phyloP scores from a whole-genome alignment of 2,329 filamentous ascomycete species.

The Davidsoniella eucalypti region DNA sequence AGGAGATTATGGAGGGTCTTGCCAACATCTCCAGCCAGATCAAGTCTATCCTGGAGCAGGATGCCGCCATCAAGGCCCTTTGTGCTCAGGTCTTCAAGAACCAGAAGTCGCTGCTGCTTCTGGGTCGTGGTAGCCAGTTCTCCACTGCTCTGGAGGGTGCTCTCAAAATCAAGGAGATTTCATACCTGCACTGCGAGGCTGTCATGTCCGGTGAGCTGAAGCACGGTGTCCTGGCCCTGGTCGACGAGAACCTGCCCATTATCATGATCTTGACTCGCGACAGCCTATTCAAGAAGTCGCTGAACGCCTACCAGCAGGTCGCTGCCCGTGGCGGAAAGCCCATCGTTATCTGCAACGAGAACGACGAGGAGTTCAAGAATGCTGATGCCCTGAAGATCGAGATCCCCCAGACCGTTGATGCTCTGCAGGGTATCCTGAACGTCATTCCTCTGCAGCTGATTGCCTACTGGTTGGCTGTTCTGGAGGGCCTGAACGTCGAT shows the following conservation, averaged over 20 bases:
- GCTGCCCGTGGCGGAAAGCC: conserved; percentile 90
- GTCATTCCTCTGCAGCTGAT: conserved; percentile 96
- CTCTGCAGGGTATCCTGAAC: conserved; percentile 90
- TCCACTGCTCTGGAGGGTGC: conserved; percentile 94
- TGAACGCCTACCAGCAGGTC: conserved; percentile 98
- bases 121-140: conserved; percentile 91
- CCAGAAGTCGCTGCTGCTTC: conserved; percentile 86
- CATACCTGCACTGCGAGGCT: conserved; percentile 96
- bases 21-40: conserved; percentile 79
- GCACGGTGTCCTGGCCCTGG: conserved; percentile 91
- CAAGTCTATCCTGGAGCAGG: conserved; percentile 76
- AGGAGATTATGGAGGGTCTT: conserved; percentile 93
- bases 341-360: conserved; percentile 93
- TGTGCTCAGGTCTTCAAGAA: conserved; percentile 88
- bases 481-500: conserved; percentile 91
- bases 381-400: conserved; percentile 93
- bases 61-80: conserved; percentile 85
- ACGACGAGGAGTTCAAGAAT: conserved; percentile 74
- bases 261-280: conserved; percentile 99
- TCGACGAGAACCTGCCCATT: conserved; percentile 96
- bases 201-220: conserved; percentile 99
- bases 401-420: conserved; percentile 89
- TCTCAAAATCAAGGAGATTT: conserved; percentile 99
- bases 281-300: conserved; percentile 92
- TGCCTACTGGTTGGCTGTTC: conserved; percentile 96